phyloP scores from a whole-genome alignment of 225 moss, liverwort and hornwort genomes.

The Pleurozium schreberi region DNA sequence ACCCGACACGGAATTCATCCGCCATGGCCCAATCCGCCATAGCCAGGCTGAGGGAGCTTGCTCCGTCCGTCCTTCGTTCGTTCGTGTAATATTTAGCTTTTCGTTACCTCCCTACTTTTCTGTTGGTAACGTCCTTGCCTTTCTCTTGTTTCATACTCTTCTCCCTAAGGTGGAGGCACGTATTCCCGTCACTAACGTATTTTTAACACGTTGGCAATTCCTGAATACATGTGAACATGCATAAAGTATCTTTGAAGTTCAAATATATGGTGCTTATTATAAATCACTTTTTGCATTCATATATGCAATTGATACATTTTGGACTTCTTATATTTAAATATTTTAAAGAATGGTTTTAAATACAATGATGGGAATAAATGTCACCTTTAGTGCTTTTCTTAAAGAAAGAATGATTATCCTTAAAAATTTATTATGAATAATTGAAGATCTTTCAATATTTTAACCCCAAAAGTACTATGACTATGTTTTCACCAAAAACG shows the following conservation, averaged over 20 bases:
- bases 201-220: neutral
- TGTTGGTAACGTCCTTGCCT: neutral
- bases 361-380: neutral
- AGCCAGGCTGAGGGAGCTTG: neutral
- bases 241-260: neutral
- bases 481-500: too few species aligned
- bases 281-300: neutral
- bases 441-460: neutral
- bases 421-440: neutral
- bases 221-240: neutral
- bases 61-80: neutral
- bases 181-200: too few species aligned
- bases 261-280: fast-evolving
- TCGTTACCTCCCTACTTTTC: neutral
- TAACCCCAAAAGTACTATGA: too few species aligned
- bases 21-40: conserved; percentile 1
- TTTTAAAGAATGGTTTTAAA: neutral
- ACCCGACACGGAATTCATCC: neutral
- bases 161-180: neutral
- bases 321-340: too few species aligned
- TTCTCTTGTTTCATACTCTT: neutral
- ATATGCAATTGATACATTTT: neutral
- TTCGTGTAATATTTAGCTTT: neutral
- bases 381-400: fast-evolving
- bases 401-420: neutral